Evolutionary conservation across 441 rosid genomes (phyloP).

Genomic region (Populus hybrid): DNA sequence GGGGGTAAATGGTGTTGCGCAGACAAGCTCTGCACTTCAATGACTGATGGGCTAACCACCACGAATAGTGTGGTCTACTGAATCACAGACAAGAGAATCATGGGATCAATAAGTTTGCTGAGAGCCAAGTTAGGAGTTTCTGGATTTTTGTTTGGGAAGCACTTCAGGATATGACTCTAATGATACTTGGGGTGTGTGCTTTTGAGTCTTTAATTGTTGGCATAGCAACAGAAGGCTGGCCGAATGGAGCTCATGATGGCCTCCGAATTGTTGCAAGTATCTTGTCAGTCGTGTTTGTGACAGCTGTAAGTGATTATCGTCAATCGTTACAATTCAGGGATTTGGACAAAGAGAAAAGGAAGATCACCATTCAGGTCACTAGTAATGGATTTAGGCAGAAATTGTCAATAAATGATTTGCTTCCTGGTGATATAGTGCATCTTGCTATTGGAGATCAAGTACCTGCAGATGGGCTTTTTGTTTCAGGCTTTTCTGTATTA

Average conservation of each 20-base stretch:
- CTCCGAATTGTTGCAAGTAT: conserved; percentile 54
- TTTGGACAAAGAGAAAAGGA: conserved; percentile 43
- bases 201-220: conserved; percentile 50
- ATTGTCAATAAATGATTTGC: conserved; percentile 43
- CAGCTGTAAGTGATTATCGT: conserved; percentile 50
- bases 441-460: conserved; percentile 39
- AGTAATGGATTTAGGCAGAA: conserved; percentile 44
- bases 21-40: conserved; percentile 46
- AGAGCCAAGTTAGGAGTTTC: conserved; percentile 21
- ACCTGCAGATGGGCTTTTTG: conserved; percentile 39
- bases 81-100: conserved; percentile 45
- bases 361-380: conserved; percentile 45
- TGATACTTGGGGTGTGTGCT: conserved; percentile 49
- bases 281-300: conserved; percentile 49
- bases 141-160: conserved; percentile 12
- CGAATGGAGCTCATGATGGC: conserved; percentile 57
- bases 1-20: conserved; percentile 60
- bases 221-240: conserved; percentile 42
- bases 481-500: conserved; percentile 34
- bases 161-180: conserved; percentile 48
- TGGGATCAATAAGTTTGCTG: conserved; percentile 46
- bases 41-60: conserved; percentile 39
- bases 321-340: conserved; percentile 53
- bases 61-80: conserved; percentile 21
- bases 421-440: conserved; percentile 45